Evolutionary conservation across 1,284 basidiomycete genomes (phyloP), one percentile per base, ranked within the genome.

Genomic region (Marasmius fiardii): DNA sequence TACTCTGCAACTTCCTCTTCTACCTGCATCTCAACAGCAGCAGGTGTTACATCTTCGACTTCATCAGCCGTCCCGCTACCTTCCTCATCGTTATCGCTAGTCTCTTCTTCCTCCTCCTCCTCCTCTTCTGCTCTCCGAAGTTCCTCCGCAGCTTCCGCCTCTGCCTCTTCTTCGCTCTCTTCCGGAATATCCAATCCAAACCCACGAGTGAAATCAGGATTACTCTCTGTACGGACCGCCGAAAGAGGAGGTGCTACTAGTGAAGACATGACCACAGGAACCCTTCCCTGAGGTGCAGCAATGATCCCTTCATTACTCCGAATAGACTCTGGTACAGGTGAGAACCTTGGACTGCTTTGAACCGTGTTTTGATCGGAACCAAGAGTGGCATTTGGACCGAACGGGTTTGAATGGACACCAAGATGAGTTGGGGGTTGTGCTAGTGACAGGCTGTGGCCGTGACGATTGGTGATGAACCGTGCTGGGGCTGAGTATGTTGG

Each of bases 111-210:
- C 14, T 63, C 62, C 2, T 64, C 64, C 1, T 63, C 66, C 14
- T 67, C 72, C 35, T 71, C 74, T 3, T 74, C 71, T 43, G 67
- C 64, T 12, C 65, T 65, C 26, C 67, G 68, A 16, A 65, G 49
- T 59, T 65, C 53, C 35, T 60, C 63, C 18, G 64, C 61, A 23
- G 65, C 72, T 21, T 71, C 71, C 20, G 77, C 77, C 41, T 69
- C 70, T 4, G 28, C 28, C 24, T 77, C 77, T 51, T 78, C 78
- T 49, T 78, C 76, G 23, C 79, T 82, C 64, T 90, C 88, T 62
- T 89, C 85, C 4, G 88, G 85, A 56, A 85, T 82, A 61, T 92
- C 88, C 48, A 92, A 64, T 2, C 90, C 88, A 68, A 92, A 92
- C 2, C 90, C 89, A 60, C 85, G 80, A 55, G 71, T 68, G 64